Evolutionary conservation across 208 protist species (phyloP).

Genomic region (Trypanosoma brucei): DNA sequence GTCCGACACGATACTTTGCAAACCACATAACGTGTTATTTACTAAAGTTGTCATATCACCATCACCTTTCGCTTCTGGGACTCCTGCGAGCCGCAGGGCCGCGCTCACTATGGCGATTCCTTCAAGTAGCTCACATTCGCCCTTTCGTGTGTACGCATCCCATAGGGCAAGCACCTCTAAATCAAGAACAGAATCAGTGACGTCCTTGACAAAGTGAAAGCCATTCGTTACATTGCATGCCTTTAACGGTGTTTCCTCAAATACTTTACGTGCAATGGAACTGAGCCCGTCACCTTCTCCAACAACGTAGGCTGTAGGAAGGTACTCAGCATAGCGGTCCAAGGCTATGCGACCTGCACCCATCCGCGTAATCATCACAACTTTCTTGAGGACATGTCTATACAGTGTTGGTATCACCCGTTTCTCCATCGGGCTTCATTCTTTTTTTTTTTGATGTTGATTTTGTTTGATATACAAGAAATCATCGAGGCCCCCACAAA

Average conservation of each 20-base stretch:
- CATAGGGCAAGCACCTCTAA: constrained; percentile 47
- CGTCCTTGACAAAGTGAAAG: constrained; percentile 54
- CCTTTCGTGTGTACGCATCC: constrained; percentile 20
- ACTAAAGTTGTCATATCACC: constrained; percentile 1
- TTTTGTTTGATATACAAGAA: background rate
- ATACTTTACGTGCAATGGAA: constrained; percentile 29
- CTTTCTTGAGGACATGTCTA: constrained; percentile 8
- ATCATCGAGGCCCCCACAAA: background rate
- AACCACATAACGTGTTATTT: background rate
- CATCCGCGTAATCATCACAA: constrained; percentile 7
- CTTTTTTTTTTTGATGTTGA: background rate
- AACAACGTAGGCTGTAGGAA: constrained; percentile 28
- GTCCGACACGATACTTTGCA: constrained; percentile 5
- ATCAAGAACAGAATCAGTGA: constrained; percentile 26
- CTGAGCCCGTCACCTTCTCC: constrained; percentile 16
- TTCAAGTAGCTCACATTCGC: constrained; percentile 36
- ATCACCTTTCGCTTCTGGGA: constrained; percentile 4
- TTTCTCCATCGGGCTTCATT: background rate
- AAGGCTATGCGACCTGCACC: constrained; percentile 15
- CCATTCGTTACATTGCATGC: constrained; percentile 23
- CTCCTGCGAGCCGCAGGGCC: constrained; percentile 21
- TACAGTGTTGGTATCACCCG: constrained; percentile 6
- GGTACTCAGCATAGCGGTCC: constrained; percentile 45
- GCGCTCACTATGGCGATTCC: constrained; percentile 41
- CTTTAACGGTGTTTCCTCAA: constrained; percentile 19